These are phyloP conservation scores for Lupinus albus DNA, from an alignment of 306 rosid genomes.

Conservation along the genomic window DNA sequence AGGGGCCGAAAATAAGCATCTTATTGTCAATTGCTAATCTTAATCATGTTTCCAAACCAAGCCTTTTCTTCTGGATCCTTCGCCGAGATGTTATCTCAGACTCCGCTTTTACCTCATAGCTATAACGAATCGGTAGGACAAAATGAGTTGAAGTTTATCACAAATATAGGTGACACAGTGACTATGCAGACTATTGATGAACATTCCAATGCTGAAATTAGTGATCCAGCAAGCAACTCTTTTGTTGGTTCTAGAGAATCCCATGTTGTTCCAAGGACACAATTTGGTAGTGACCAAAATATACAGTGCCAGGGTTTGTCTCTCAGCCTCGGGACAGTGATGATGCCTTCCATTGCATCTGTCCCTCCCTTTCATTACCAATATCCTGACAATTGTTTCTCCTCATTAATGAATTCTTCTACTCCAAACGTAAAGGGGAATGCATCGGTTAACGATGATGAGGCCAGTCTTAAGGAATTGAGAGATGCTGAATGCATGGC, in stretches of 20 bases:
- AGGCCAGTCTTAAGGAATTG: conserved; percentile 47
- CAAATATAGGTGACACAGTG: conserved; percentile 49
- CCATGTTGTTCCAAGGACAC: conserved; percentile 42
- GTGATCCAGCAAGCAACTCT: conserved; percentile 42
- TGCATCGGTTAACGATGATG: conserved; percentile 47
- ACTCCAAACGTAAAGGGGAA: conserved; percentile 44
- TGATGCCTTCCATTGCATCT: conserved; percentile 55
- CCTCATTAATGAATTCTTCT: conserved; percentile 51
- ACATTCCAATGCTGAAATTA: conserved; percentile 37
- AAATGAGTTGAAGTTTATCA: conserved; percentile 66
- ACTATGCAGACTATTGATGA: conserved; percentile 48
- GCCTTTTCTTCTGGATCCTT: conserved; percentile 65
- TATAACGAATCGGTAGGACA: conserved; percentile 52
- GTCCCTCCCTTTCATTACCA: conserved; percentile 61
- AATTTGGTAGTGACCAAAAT: conserved; percentile 50
- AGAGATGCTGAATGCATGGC: conserved; percentile 56
- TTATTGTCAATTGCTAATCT: conserved; percentile 47
- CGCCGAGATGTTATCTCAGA: conserved; percentile 53
- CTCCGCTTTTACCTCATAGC: conserved; percentile 53
- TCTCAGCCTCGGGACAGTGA: conserved; percentile 76
- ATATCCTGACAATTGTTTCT: conserved; percentile 48
- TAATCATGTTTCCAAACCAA: conserved; percentile 66
- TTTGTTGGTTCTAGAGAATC: conserved; percentile 44
- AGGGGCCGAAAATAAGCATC: conserved; percentile 52
- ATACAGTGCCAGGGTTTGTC: conserved; percentile 74